Conservation (phyloP, 306 rosid genomes). For the Benincasa hispida region DNA sequence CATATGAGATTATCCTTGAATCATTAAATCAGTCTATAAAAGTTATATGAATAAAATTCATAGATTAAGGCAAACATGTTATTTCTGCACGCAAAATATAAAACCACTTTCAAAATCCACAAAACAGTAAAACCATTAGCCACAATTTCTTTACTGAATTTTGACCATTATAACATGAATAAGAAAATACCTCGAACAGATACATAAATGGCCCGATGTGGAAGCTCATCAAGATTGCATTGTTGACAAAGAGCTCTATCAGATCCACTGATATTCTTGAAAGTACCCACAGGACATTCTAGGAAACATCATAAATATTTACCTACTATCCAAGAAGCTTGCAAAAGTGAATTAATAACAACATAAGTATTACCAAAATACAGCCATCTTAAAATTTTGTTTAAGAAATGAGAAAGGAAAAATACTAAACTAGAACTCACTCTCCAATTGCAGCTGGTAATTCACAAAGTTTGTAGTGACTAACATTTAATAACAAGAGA, state of each 20-base stretch:
- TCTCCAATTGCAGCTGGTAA: too few species aligned
- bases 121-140: not conserved
- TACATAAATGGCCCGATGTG: constrained; percentile 64
- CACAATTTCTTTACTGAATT: not conserved
- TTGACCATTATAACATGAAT: not conserved
- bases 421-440: too few species aligned
- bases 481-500: too few species aligned
- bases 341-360: too few species aligned
- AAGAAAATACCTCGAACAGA: constrained; percentile 67
- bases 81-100: not conserved
- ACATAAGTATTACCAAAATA: too few species aligned
- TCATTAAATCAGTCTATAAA: not conserved
- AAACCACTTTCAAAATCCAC: not conserved
- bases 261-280: constrained; percentile 78
- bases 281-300: constrained; percentile 96
- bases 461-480: too few species aligned
- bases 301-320: constrained; percentile 18
- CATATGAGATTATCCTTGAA: not conserved
- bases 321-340: too few species aligned
- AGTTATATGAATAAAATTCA: not conserved
- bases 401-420: too few species aligned
- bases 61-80: not conserved
- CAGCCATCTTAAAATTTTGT: too few species aligned
- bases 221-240: constrained; percentile 76
- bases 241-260: constrained; percentile 58